Evolutionary conservation across 495 filamentous ascomycete genomes (phyloP).

Genomic region (Chaetomium fimeti): DNA sequence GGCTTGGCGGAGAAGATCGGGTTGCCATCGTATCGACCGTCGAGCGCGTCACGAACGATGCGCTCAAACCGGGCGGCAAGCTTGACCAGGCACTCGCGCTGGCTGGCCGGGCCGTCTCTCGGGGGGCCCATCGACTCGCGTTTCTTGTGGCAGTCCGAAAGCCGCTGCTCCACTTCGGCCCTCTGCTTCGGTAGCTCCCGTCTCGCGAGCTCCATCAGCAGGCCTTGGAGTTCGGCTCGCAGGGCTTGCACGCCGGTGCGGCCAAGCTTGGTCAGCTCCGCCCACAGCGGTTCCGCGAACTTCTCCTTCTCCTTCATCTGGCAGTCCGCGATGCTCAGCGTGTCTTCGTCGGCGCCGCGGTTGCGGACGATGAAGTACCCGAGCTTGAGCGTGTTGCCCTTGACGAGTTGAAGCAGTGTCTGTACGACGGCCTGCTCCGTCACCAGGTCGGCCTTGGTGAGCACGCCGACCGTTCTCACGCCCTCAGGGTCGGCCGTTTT

Average conservation of each 20-base stretch:
- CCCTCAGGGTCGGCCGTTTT: no score
- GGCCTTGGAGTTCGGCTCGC: constrained; percentile 42
- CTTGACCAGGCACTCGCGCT: constrained; percentile 21
- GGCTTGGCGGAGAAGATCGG: constrained; percentile 39
- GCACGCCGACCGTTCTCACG: no score
- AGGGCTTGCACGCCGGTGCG: constrained; percentile 53
- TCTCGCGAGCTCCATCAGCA: constrained; percentile 48
- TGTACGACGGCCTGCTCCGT: no score
- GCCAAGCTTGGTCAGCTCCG: constrained; percentile 40
- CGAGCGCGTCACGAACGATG: constrained; percentile 13
- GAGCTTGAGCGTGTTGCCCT: constrained; percentile 45
- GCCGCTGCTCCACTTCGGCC: constrained; percentile 44
- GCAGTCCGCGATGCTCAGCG: constrained; percentile 27
- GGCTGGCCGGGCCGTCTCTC: constrained; percentile 35
- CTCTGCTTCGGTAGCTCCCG: constrained; percentile 54
- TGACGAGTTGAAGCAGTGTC: constrained; percentile 39
- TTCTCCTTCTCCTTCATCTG: constrained; percentile 38
- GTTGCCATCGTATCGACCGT: constrained; percentile 45
- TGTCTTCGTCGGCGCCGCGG: constrained; percentile 42
- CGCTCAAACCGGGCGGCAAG: constrained; percentile 19
- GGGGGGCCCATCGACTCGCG: constrained; percentile 47
- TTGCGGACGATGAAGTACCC: constrained; percentile 62
- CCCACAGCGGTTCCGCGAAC: constrained; percentile 48
- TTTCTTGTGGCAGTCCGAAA: constrained; percentile 35
- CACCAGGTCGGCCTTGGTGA: no score